Conservation (phyloP, 805 yeast species). For the Metschnikowia cerradonensis region DNA sequence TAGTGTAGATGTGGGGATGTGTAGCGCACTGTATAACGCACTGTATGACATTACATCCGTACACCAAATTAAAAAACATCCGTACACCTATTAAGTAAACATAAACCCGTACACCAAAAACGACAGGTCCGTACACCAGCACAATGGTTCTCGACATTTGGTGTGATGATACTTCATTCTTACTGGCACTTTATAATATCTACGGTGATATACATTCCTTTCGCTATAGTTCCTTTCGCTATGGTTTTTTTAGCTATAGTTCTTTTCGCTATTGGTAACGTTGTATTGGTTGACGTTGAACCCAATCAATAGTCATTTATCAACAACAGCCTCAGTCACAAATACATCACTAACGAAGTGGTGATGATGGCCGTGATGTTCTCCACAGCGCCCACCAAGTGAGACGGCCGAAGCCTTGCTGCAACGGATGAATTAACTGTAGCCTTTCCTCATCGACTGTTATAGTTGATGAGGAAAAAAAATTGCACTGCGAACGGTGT, state of each 20-base stretch:
- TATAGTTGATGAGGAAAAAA: constrained; percentile 47
- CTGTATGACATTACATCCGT: no score
- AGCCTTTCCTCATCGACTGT: constrained; percentile 56
- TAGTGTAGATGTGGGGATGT: background rate
- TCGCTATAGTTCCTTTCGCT: background rate
- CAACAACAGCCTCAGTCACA: constrained; percentile 36
- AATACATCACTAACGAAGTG: constrained; percentile 44
- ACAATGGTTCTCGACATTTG: no score
- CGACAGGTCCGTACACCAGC: background rate
- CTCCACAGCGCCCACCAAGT: constrained; percentile 48
- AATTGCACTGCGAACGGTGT: background rate
- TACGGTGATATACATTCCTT: no score
- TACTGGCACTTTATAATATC: no score
- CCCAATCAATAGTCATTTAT: background rate
- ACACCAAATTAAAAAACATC: no score
- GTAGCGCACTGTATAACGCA: no score
- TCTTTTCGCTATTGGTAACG: no score
- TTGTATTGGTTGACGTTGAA: no score
- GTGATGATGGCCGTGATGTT: constrained; percentile 48
- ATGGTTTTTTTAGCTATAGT: background rate
- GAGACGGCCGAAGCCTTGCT: constrained; percentile 24
- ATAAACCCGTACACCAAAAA: background rate
- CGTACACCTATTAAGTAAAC: background rate
- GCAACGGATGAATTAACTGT: constrained; percentile 35
- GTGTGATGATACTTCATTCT: no score